phyloP scores from a whole-genome alignment of 2,329 filamentous ascomycete species.

The Cladosporium sp. region DNA sequence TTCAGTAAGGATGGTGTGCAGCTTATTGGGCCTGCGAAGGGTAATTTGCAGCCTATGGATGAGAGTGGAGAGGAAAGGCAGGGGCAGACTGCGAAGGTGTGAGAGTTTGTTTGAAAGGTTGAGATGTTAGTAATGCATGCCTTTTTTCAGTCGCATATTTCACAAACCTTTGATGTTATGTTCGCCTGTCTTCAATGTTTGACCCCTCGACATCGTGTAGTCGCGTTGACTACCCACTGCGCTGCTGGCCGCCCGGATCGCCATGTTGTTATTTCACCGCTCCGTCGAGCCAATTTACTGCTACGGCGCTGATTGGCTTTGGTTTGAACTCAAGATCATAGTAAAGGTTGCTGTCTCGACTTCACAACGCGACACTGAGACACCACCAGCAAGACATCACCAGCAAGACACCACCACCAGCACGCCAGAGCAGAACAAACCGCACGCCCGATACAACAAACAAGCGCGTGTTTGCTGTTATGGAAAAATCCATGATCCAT shows the following conservation, averaged over 20 bases:
- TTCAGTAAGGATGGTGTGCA: constrained; percentile 47
- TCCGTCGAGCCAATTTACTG: background rate
- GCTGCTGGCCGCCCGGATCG: background rate
- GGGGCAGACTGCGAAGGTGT: constrained; percentile 29
- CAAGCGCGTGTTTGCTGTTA: background rate
- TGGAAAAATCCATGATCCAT: background rate
- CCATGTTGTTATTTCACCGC: background rate
- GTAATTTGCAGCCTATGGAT: constrained; percentile 37
- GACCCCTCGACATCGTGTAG: background rate
- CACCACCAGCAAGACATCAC: background rate
- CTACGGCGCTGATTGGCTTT: background rate
- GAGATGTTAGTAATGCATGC: background rate
- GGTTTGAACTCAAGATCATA: background rate
- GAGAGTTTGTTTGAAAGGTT: background rate
- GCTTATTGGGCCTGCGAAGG: constrained; percentile 44
- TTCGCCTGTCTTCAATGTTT: background rate
- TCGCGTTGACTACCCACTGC: background rate
- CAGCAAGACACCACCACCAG: background rate
- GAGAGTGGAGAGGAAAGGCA: constrained; percentile 32
- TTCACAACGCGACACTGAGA: background rate
- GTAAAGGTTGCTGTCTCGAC: background rate
- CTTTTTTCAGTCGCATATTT: background rate
- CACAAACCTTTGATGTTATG: background rate
- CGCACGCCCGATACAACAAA: background rate
- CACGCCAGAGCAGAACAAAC: background rate